Evolutionary conservation across 768 basidiomycete species (phyloP), one percentile per base, ranked within the genome.

Genomic region (Phanerochaete sordida): DNA sequence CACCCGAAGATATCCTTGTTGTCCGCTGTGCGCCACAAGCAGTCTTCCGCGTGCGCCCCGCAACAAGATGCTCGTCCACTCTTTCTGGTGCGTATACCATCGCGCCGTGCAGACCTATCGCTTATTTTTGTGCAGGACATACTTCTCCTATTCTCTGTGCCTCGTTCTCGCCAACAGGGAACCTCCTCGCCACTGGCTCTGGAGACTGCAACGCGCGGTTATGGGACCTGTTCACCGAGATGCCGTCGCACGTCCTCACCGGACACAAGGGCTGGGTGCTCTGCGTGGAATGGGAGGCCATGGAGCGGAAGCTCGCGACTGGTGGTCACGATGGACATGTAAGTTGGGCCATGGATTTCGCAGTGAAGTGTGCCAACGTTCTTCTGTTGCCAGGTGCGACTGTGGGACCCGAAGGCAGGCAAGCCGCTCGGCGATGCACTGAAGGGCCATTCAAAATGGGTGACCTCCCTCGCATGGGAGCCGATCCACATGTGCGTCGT

Each of bases 231-330:
- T 83, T 89, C 68, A 96, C 91, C 0, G 97, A 98, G 72, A 89
- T 86, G 6, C 96, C 97, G 1, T 92, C 91, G 43, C 89, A 92
- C 69, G 88, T 87, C 15, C 80, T 98, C 19, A 74, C 82, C 0
- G 97, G 97, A 0, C 97, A 99, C 69, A 86, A 86, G 65, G 95
- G 95, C 0, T 98, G 95, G 96, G 94, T 99, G 1, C 80, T 98
- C 1, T 98, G 94, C 66, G 91, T 95, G 4, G 97, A 98, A 69
- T 99, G 96, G 95, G 95, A 98, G 67, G 91, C 91, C 0, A 82
- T 91, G 79, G 95, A 98, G 69, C 78, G 94, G 46, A 88, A 87
- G 66, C 75, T 98, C 15, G 96, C 95, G 0, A 94, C 92, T 3
- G 97, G 97, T 1, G 95, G 95, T 0, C 90, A 98, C 69, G 95